Percentiles rank a stretch among this genome's conserved stretches.
Conservation (phyloP, 139 green algal species). For the Chlorella sp. region DNA sequence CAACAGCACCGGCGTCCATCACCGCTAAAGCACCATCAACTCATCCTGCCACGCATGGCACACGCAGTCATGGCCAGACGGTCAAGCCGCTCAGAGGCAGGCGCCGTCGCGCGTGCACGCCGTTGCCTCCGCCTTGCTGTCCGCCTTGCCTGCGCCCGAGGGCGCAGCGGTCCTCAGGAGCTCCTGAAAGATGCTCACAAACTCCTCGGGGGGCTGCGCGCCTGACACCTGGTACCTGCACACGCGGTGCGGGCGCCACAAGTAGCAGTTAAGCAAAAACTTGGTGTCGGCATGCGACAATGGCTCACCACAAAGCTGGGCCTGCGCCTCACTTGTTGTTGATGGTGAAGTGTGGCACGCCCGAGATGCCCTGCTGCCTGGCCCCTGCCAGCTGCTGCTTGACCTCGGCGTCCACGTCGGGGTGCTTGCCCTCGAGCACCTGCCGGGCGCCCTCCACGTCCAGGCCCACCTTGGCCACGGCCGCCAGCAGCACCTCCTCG, state of each 20-base stretch:
- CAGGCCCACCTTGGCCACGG: slow-evolving; percentile 36
- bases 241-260: background rate
- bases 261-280: background rate
- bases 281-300: background rate
- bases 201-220: slow-evolving; percentile 33
- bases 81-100: background rate
- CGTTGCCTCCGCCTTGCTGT: background rate
- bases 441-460: slow-evolving; percentile 12
- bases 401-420: slow-evolving; percentile 18
- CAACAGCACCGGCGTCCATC: too few relatives aligned
- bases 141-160: background rate
- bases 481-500: slow-evolving; percentile 36
- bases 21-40: too few relatives aligned
- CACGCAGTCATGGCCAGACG: too few relatives aligned
- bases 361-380: slow-evolving; percentile 25
- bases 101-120: background rate
- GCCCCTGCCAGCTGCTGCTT: slow-evolving; percentile 6
- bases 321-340: slow-evolving; percentile 17
- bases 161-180: too few relatives aligned
- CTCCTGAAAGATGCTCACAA: background rate
- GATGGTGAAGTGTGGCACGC: slow-evolving; percentile 53
- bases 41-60: too few relatives aligned
- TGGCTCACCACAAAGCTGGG: background rate
- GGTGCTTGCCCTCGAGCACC: slow-evolving; percentile 18
- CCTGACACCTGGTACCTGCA: slow-evolving; percentile 30